A percentile compares a stretch with the other conserved stretches of the same genome.
phyloP scores from a whole-genome alignment of 2,329 filamentous ascomycete species.

The Xylaria sp. region DNA sequence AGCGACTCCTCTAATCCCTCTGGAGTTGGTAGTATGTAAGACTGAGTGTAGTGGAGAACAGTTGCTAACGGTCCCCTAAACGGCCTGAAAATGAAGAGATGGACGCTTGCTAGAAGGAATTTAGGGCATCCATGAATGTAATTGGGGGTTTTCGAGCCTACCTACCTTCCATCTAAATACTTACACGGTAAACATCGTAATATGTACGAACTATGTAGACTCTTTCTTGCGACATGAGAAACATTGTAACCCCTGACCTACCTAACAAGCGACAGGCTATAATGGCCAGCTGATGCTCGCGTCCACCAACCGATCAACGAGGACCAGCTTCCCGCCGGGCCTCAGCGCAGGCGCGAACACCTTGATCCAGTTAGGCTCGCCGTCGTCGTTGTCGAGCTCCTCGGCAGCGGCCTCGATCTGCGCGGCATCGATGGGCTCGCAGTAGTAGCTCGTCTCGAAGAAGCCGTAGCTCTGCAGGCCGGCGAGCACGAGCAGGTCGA shows the following conservation, averaged over 20 bases:
- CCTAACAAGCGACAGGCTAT: too few species aligned
- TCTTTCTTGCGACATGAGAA: too few species aligned
- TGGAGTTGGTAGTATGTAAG: too few species aligned
- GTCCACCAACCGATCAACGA: slow-evolving; percentile 28
- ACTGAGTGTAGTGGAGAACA: too few species aligned
- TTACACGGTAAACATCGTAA: too few species aligned
- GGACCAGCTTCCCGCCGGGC: slow-evolving; percentile 28
- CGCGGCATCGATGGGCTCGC: too few species aligned
- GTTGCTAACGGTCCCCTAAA: too few species aligned
- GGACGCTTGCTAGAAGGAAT: background rate
- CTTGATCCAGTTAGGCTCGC: slow-evolving; percentile 33
- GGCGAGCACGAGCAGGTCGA: slow-evolving; percentile 30
- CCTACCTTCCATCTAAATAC: too few species aligned
- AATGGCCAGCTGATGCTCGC: background rate
- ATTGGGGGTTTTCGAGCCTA: too few species aligned
- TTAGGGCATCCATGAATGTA: background rate
- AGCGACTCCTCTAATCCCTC: too few species aligned
- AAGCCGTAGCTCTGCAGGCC: slow-evolving; percentile 33
- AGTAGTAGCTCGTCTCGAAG: slow-evolving; percentile 17
- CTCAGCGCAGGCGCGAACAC: slow-evolving; percentile 27
- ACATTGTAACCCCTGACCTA: too few species aligned
- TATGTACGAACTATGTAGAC: too few species aligned
- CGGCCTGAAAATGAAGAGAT: background rate
- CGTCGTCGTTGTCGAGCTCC: slow-evolving; percentile 20
- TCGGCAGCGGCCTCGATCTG: slow-evolving; percentile 5